Conservation (phyloP, 371 early-diverging fungal species). For the Mucor lusitanicus region DNA sequence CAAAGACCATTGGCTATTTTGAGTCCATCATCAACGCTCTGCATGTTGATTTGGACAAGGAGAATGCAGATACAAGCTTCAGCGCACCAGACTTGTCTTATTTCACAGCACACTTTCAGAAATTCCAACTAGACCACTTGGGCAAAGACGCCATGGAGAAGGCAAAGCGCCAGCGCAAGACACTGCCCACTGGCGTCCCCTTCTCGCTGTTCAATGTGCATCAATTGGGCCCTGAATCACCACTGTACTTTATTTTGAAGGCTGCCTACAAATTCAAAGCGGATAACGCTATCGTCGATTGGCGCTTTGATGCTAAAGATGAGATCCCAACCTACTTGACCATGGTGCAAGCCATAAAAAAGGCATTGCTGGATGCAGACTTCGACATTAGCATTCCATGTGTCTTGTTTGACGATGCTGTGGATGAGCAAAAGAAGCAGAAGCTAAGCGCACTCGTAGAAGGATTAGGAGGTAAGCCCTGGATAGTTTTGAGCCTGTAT, state of each 20-base stretch:
- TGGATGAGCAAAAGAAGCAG: conserved; percentile 43
- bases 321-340: conserved; percentile 40
- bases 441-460: conserved; percentile 38
- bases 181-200: conserved; percentile 50
- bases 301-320: conserved; percentile 57
- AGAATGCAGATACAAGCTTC: conserved; percentile 40
- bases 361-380: conserved; percentile 34
- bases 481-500: not conserved
- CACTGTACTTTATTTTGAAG: conserved; percentile 52
- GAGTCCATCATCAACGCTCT: conserved; percentile 48
- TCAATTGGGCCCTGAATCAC: conserved; percentile 28
- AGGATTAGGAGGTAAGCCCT: conserved; percentile 51
- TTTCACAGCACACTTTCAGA: conserved; percentile 57
- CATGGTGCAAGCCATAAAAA: conserved; percentile 45
- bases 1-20: conserved; percentile 54
- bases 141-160: conserved; percentile 31
- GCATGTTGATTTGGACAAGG: conserved; percentile 46
- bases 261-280: conserved; percentile 59
- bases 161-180: conserved; percentile 13
- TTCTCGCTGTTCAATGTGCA: conserved; percentile 51
- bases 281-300: conserved; percentile 47
- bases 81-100: conserved; percentile 60
- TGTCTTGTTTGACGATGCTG: conserved; percentile 50
- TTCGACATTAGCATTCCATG: conserved; percentile 34
- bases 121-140: conserved; percentile 65